A percentile compares a stretch with the other conserved stretches of the same genome.
These are phyloP conservation scores for Fomitopsis betulina DNA, from an alignment of 1,284 basidiomycete species.

Conservation along the genomic window DNA sequence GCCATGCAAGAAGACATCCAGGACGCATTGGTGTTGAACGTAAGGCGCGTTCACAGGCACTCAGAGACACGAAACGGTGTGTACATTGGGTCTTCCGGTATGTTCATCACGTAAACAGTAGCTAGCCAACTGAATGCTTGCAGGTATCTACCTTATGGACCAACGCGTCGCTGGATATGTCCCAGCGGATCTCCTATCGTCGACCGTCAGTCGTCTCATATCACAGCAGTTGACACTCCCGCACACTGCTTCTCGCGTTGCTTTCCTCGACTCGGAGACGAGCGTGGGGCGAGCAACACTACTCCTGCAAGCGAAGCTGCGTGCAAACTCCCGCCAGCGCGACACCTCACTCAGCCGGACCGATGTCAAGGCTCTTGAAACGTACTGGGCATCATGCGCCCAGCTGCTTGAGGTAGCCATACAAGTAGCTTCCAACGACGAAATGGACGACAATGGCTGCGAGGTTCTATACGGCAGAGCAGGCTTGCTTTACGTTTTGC, in stretches of 20 bases:
- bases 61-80: constrained; percentile 18
- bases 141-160: constrained; percentile 26
- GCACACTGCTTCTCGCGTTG: constrained; percentile 17
- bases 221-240: constrained; percentile 14
- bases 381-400: constrained; percentile 17
- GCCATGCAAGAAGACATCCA: constrained; percentile 13
- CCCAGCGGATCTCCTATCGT: constrained; percentile 13
- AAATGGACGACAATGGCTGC: constrained; percentile 35
- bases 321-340: background rate
- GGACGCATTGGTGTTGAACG: constrained; percentile 17
- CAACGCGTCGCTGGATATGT: constrained; percentile 17
- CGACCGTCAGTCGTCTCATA: constrained; percentile 12
- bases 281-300: constrained; percentile 28
- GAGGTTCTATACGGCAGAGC: constrained; percentile 56
- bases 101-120: background rate
- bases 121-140: background rate
- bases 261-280: constrained; percentile 27
- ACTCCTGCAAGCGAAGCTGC: constrained; percentile 23
- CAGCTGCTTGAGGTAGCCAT: constrained; percentile 20
- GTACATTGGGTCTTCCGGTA: constrained; percentile 23
- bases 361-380: constrained; percentile 13
- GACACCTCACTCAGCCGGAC: constrained; percentile 1
- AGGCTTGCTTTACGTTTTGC: constrained; percentile 47
- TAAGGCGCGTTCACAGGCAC: constrained; percentile 21
- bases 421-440: constrained; percentile 15